Evolutionary conservation across 768 basidiomycete species (phyloP).

Genomic region (Pluteus cervinus): DNA sequence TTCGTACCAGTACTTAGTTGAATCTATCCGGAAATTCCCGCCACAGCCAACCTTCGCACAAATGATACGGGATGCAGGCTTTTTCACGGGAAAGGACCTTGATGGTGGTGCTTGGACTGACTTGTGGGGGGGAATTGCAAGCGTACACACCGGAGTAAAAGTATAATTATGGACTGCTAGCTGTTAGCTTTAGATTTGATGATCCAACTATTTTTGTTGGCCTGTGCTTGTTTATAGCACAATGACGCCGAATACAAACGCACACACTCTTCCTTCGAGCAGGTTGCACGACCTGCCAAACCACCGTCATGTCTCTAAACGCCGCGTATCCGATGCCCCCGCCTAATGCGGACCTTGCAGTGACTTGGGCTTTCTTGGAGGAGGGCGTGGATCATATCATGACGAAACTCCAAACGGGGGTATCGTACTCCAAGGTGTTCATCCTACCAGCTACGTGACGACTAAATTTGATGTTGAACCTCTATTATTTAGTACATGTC

Average conservation of each 20-base stretch:
- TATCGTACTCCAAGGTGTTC: slow-evolving; percentile 68
- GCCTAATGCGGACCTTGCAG: slow-evolving; percentile 62
- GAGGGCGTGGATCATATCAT: slow-evolving; percentile 90
- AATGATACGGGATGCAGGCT: slow-evolving; percentile 86
- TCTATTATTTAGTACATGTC: slow-evolving; percentile 66
- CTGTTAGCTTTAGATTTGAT: background rate
- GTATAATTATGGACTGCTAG: slow-evolving; percentile 29
- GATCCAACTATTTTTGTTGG: background rate
- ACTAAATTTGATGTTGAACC: background rate
- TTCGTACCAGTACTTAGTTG: slow-evolving; percentile 96
- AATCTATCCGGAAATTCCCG: slow-evolving; percentile 94
- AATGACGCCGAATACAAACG: slow-evolving; percentile 1
- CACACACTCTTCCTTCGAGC: background rate
- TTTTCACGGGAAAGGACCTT: slow-evolving; percentile 62
- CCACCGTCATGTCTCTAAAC: slow-evolving; percentile 15
- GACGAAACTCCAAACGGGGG: slow-evolving; percentile 84
- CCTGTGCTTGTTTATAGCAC: no score
- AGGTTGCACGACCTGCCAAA: slow-evolving; percentile 2
- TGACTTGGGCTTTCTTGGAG: slow-evolving; percentile 87
- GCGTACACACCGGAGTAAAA: slow-evolving; percentile 82
- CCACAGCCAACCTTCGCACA: slow-evolving; percentile 80
- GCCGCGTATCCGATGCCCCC: slow-evolving; percentile 53
- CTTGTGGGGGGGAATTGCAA: slow-evolving; percentile 84
- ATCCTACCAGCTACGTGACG: background rate
- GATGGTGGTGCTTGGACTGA: slow-evolving; percentile 85